Evolutionary conservation across 805 yeast species (phyloP).

Genomic region (Sugiyamaella marilandica): DNA sequence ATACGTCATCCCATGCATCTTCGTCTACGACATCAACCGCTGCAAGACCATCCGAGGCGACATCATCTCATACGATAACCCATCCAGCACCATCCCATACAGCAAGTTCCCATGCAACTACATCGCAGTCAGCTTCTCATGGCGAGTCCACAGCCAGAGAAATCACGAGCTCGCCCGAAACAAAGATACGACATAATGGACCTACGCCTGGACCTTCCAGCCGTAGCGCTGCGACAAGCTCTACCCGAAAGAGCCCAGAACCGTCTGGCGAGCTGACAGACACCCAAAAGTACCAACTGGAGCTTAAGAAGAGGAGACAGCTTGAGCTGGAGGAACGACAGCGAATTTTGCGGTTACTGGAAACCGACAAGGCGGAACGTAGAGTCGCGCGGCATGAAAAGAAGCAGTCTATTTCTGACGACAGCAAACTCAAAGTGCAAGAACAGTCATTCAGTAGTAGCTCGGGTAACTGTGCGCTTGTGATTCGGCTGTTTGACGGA

Average conservation of each 20-base stretch:
- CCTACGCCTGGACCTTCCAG: too few relatives aligned
- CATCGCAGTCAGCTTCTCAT: too few relatives aligned
- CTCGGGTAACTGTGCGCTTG: constrained; percentile 39
- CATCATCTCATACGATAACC: too few relatives aligned
- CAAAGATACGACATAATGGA: too few relatives aligned
- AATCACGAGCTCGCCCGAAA: too few relatives aligned
- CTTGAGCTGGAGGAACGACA: constrained; percentile 45
- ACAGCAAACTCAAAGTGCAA: not conserved
- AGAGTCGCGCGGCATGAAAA: constrained; percentile 21
- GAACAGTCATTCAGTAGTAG: not conserved
- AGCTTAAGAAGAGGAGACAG: constrained; percentile 8
- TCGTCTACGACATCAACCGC: too few relatives aligned
- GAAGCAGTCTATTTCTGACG: not conserved
- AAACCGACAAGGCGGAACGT: constrained; percentile 51
- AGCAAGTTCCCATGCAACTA: too few relatives aligned
- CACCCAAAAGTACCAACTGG: constrained; percentile 11
- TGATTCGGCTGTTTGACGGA: constrained; percentile 68
- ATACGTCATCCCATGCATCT: not conserved
- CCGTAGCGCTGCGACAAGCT: too few relatives aligned
- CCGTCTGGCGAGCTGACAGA: not conserved
- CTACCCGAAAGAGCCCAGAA: not conserved
- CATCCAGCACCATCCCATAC: too few relatives aligned
- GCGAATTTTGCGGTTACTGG: constrained; percentile 49
- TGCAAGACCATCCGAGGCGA: too few relatives aligned
- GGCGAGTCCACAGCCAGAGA: too few relatives aligned